A percentile compares a stretch with the other conserved stretches of the same genome.
phyloP scores from a whole-genome alignment of 495 filamentous ascomycete species.

The Amphirosellinia nigrospora region DNA sequence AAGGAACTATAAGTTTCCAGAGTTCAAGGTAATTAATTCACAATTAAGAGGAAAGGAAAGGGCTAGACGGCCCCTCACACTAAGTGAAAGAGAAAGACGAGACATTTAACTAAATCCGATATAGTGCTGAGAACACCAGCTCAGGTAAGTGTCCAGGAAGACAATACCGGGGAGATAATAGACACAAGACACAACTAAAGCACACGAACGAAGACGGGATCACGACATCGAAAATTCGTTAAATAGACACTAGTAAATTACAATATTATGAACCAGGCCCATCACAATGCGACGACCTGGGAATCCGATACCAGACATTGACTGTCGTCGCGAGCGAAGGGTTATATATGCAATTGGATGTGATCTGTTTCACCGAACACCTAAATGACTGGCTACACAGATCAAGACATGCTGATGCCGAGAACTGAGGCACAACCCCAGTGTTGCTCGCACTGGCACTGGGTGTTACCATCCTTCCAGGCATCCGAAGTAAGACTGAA shows the following conservation, averaged over 20 bases:
- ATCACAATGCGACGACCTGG: not conserved
- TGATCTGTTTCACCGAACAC: not conserved
- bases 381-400: not conserved
- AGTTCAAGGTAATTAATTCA: too few relatives aligned
- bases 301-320: not conserved
- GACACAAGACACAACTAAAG: not conserved
- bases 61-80: too few relatives aligned
- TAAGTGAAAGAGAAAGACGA: too few relatives aligned
- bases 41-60: too few relatives aligned
- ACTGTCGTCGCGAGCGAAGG: not conserved
- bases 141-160: not conserved
- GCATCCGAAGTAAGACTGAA: constrained; percentile 80
- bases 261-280: constrained; percentile 46
- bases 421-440: constrained; percentile 67
- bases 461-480: constrained; percentile 76
- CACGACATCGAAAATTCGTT: constrained; percentile 9
- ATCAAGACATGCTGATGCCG: constrained; percentile 32
- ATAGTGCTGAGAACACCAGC: too few relatives aligned
- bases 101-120: too few relatives aligned
- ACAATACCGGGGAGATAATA: not conserved
- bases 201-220: not conserved
- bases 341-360: constrained; percentile 10
- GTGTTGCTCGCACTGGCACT: constrained; percentile 75
- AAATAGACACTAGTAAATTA: constrained; percentile 48
- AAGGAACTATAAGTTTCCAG: too few relatives aligned